Evolutionary conservation across 768 basidiomycete species (phyloP).

Genomic region (Amanita thiersii): DNA sequence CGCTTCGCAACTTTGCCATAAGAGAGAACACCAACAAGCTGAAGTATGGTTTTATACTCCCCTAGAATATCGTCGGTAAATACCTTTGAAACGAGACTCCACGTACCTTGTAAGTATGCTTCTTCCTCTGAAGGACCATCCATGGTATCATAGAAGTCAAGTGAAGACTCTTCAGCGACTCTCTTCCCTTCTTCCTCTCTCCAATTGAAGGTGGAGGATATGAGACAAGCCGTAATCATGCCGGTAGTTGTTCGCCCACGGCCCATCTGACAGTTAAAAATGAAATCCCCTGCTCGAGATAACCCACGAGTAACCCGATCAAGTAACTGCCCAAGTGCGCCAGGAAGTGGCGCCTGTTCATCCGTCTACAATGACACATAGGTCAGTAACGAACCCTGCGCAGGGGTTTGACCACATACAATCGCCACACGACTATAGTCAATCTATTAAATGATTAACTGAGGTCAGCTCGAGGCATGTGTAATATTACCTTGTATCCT

Average conservation of each 20-base stretch:
- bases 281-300: constrained; percentile 61
- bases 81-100: not conserved
- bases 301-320: constrained; percentile 58
- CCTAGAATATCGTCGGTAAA: constrained; percentile 35
- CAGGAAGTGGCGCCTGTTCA: constrained; percentile 93
- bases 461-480: constrained; percentile 1
- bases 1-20: constrained; percentile 91
- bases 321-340: constrained; percentile 71
- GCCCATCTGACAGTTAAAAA: constrained; percentile 99
- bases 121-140: constrained; percentile 85
- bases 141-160: constrained; percentile 54
- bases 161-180: constrained; percentile 23
- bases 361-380: constrained; percentile 59
- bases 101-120: constrained; percentile 75
- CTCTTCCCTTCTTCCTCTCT: constrained; percentile 31
- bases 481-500: constrained; percentile 56
- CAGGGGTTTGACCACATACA: constrained; percentile 35
- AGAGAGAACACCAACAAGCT: constrained; percentile 86
- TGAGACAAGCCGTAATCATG: constrained; percentile 85
- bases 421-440: constrained; percentile 88
- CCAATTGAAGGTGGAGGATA: constrained; percentile 68
- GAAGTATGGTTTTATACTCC: constrained; percentile 95
- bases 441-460: constrained; percentile 38
- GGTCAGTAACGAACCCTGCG: constrained; percentile 1
- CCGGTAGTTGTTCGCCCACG: constrained; percentile 90